Base-by-base conservation (phyloP, 192 early-diverging fungal genomes). In the Backusella circina region DNA sequence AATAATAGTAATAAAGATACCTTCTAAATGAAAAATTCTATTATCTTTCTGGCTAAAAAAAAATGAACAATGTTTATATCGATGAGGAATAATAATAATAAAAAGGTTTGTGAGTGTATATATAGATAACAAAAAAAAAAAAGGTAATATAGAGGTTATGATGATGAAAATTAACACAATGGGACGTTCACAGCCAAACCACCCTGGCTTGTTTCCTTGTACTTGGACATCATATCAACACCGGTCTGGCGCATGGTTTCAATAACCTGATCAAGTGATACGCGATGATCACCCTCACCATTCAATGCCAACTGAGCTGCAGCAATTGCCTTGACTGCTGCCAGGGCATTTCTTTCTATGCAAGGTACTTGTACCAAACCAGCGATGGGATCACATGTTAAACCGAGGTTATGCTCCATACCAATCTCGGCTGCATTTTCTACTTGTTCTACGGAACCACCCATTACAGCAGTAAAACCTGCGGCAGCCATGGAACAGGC, bases 361-460 rank as follows among this genome's bases (percentile, higher is more conserved):
- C 97, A 98, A 28, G 97, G 97, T 73, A 98, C 96, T 80, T 96
- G 93, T 13, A 98, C 97, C 39, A 98, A 82, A 4, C 97, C 97
- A 75, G 90, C 90, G 69, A 96, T 92, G 0, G 97, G 97, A 76
- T 98, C 93, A 78, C 93, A 95, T 0, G 93, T 95, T 75, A 95
- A 79, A 26, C 92, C 92, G 61, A 95, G 74, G 82, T 95, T 93
- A 71, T 93, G 93, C 72, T 93, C 93, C 95, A 98, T 98, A 26
- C 94, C 95, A 78, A 98, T 98, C 79, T 98, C 97, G 51, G 97
- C 97, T 0, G 95, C 95, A 74, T 98, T 96, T 79, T 96, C 96
- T 7, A 98, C 92, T 86, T 96, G 95, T 57, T 90, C 88, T 2
- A 92, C 87, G 0, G 92, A 89, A 16, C 95, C 96, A 61, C 96